phyloP scores from a whole-genome alignment of 768 basidiomycete genomes.

The Xerocomellus dryophilus region DNA sequence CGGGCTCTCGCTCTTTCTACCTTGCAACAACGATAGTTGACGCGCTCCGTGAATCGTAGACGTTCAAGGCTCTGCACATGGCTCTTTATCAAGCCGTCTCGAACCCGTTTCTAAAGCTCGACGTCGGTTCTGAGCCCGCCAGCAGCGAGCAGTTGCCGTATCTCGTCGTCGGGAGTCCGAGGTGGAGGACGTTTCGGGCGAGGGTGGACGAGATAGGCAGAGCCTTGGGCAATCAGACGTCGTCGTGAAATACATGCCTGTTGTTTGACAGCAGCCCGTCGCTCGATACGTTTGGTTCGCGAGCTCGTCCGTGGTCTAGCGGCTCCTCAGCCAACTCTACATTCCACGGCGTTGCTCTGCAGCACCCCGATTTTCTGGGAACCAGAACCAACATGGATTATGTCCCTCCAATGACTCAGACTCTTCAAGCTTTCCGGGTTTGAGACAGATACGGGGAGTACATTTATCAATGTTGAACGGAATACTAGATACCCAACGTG shows the following conservation, averaged over 20 bases:
- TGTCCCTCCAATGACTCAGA: constrained; percentile 83
- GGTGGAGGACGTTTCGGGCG: constrained; percentile 67
- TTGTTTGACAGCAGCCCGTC: not conserved
- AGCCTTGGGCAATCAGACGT: constrained; percentile 46
- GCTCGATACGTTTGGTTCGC: constrained; percentile 19
- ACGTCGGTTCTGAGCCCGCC: constrained; percentile 43
- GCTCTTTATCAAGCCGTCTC: constrained; percentile 80
- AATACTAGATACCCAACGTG: constrained; percentile 32
- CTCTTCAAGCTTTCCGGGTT: constrained; percentile 55
- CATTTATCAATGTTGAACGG: constrained; percentile 5
- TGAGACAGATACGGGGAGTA: constrained; percentile 94
- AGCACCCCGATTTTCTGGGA: constrained; percentile 5
- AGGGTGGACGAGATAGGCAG: constrained; percentile 74
- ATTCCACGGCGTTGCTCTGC: constrained; percentile 19
- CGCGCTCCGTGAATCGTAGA: constrained; percentile 42
- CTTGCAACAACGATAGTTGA: not conserved
- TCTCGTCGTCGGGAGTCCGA: constrained; percentile 56
- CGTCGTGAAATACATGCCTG: constrained; percentile 15
- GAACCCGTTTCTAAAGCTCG: constrained; percentile 81
- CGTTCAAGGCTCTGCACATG: constrained; percentile 87
- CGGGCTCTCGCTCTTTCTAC: constrained; percentile 20
- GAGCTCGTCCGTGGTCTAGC: constrained; percentile 25
- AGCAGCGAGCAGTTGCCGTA: constrained; percentile 52
- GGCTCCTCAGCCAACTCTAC: constrained; percentile 23
- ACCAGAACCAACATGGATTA: constrained; percentile 52